Evolutionary conservation across 805 yeast species (phyloP).

Genomic region (Starmerella asiatica): DNA sequence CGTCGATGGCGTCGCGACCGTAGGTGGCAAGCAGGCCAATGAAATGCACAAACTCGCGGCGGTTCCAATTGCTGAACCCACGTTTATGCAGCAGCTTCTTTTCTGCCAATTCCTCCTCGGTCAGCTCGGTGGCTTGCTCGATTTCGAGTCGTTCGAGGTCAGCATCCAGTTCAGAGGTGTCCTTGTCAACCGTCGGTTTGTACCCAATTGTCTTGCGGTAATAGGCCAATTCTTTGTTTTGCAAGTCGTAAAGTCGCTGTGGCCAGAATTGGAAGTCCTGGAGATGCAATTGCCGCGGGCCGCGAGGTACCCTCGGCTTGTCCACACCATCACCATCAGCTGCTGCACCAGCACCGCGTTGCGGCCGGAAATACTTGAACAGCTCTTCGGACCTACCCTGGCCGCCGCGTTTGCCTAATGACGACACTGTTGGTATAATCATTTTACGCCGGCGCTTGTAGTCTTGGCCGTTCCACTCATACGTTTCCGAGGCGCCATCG

Average conservation of each 20-base stretch:
- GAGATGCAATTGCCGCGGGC: slow-evolving; percentile 70
- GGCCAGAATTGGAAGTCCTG: slow-evolving; percentile 90
- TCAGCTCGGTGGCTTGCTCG: slow-evolving; percentile 62
- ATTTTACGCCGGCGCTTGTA: slow-evolving; percentile 40
- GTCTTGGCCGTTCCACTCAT: slow-evolving; percentile 92
- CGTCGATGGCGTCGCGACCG: slow-evolving; percentile 61
- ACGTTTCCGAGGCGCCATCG: slow-evolving; percentile 67
- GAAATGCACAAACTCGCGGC: slow-evolving; percentile 77
- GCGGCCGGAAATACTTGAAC: slow-evolving; percentile 16
- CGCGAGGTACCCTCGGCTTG: slow-evolving; percentile 46
- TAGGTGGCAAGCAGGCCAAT: slow-evolving; percentile 59
- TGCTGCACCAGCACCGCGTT: slow-evolving; percentile 5
- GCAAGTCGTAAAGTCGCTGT: slow-evolving; percentile 54
- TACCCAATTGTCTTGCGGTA: slow-evolving; percentile 55
- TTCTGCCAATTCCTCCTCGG: slow-evolving; percentile 59
- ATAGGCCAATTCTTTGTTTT: slow-evolving; percentile 69
- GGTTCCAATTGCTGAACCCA: slow-evolving; percentile 73
- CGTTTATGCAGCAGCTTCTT: slow-evolving; percentile 45
- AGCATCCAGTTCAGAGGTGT: slow-evolving; percentile 33
- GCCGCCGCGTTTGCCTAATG: slow-evolving; percentile 20
- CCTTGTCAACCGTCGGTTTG: slow-evolving; percentile 50
- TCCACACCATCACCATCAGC: slow-evolving; percentile 34
- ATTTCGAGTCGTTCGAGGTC: slow-evolving; percentile 55
- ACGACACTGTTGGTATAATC: slow-evolving; percentile 24
- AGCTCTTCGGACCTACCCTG: slow-evolving; percentile 17